Percentiles rank a stretch among this genome's conserved stretches.
Evolutionary conservation across 2,329 filamentous ascomycete species (phyloP).

Genomic region (Beauveria asiatica): DNA sequence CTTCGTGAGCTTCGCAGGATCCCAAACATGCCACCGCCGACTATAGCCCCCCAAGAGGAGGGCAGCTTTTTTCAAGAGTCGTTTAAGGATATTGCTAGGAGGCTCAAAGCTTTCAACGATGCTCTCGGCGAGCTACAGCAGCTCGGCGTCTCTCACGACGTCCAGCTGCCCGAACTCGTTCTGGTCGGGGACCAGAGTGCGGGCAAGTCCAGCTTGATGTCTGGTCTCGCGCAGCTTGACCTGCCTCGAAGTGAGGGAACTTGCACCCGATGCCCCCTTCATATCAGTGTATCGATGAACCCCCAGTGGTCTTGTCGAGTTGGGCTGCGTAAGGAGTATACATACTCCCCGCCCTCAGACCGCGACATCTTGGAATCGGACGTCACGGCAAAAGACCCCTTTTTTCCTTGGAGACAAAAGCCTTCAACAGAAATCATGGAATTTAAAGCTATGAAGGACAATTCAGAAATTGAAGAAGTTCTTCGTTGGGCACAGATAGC

Average conservation of each 20-base stretch:
- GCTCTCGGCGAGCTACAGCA: constrained; percentile 60
- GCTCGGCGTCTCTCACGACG: constrained; percentile 62
- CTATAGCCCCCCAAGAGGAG: constrained; percentile 20
- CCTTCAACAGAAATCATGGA: constrained; percentile 36
- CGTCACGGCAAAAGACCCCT: constrained; percentile 42
- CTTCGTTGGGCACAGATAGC: constrained; percentile 71
- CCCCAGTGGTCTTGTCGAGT: constrained; percentile 61
- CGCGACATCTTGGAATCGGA: constrained; percentile 34
- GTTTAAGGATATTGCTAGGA: constrained; percentile 48
- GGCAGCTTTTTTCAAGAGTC: constrained; percentile 35
- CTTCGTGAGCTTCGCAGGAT: constrained; percentile 29
- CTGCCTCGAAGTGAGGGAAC: constrained; percentile 63
- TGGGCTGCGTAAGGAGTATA: constrained; percentile 56
- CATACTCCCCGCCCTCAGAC: constrained; percentile 36
- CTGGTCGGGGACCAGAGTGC: constrained; percentile 79
- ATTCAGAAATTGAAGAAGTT: constrained; percentile 54
- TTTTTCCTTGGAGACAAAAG: constrained; percentile 57
- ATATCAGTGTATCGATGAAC: constrained; percentile 59
- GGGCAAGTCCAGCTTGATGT: constrained; percentile 66
- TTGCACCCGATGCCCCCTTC: constrained; percentile 73
- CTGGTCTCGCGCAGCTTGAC: constrained; percentile 59
- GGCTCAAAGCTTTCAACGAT: constrained; percentile 56
- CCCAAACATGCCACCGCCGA: constrained; percentile 15
- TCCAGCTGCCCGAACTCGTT: constrained; percentile 69
- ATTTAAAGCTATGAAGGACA: constrained; percentile 57